A percentile compares a stretch with the other conserved stretches of the same genome.
Conservation (phyloP, 306 rosid genomes). For the Macrotyloma uniflorum region DNA sequence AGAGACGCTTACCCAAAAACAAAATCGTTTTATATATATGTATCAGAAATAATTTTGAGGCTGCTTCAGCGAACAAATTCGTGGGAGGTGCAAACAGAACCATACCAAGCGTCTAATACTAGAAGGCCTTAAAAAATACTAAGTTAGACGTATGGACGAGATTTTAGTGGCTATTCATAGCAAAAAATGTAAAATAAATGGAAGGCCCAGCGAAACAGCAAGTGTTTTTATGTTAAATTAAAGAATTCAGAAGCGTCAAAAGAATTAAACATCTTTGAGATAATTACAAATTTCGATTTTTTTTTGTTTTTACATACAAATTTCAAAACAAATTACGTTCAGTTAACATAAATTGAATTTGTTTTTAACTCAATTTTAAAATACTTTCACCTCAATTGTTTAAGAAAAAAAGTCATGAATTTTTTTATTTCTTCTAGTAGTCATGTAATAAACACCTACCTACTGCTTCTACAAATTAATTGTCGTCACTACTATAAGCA, state of each 20-base stretch:
- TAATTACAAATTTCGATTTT: neutral
- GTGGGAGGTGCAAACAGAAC: neutral
- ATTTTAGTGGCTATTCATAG: too few species aligned
- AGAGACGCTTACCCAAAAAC: neutral
- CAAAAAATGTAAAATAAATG: neutral
- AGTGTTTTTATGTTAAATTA: too few species aligned
- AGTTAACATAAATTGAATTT: neutral
- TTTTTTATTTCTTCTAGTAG: neutral
- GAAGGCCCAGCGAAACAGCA: neutral
- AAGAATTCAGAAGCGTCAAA: too few species aligned
- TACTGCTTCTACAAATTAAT: neutral
- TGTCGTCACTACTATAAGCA: neutral
- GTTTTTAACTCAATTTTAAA: neutral
- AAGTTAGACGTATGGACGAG: neutral
- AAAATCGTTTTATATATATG: too few species aligned
- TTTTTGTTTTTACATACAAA: neutral
- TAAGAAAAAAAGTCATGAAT: neutral
- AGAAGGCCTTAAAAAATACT: too few species aligned
- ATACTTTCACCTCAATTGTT: neutral
- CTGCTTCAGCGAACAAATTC: neutral
- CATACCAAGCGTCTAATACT: too few species aligned
- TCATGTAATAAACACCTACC: neutral
- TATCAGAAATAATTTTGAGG: neutral
- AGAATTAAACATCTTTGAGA: neutral
- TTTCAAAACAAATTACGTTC: neutral